A percentile compares a stretch with the other conserved stretches of the same genome.
Conservation (phyloP, 1,139 yeast species). For the Candida sojae region DNA sequence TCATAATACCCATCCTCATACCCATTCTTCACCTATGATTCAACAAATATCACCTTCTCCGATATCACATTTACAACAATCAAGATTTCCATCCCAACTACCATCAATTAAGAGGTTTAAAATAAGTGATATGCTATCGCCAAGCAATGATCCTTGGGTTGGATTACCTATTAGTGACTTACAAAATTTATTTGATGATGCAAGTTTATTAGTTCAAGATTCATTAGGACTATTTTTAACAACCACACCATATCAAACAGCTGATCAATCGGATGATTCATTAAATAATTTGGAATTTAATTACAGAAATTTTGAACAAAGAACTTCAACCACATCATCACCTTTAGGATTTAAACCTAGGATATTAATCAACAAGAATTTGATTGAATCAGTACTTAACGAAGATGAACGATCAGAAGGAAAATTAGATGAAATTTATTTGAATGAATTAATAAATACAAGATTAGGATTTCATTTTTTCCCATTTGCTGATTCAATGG, state of each 20-base stretch:
- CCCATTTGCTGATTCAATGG: constrained; percentile 42
- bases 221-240: constrained; percentile 17
- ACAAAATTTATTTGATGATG: constrained; percentile 46
- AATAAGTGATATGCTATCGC: constrained; percentile 27
- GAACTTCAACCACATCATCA: background rate
- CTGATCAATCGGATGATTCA: background rate
- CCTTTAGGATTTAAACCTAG: background rate
- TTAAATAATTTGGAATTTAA: background rate
- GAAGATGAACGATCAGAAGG: constrained; percentile 28
- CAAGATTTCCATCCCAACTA: background rate
- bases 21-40: background rate
- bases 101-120: constrained; percentile 6
- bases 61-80: background rate
- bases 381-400: constrained; percentile 26
- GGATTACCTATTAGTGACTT: constrained; percentile 17
- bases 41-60: background rate
- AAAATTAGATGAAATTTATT: constrained; percentile 34
- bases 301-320: background rate
- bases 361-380: background rate
- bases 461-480: constrained; percentile 32
- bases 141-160: constrained; percentile 14
- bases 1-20: no score
- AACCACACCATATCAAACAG: background rate
- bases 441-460: constrained; percentile 30
- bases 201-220: constrained; percentile 51